A percentile compares a stretch with the other conserved stretches of the same genome.
phyloP scores from a whole-genome alignment of 805 yeast genomes.

The Monosporozyma siamensis region DNA sequence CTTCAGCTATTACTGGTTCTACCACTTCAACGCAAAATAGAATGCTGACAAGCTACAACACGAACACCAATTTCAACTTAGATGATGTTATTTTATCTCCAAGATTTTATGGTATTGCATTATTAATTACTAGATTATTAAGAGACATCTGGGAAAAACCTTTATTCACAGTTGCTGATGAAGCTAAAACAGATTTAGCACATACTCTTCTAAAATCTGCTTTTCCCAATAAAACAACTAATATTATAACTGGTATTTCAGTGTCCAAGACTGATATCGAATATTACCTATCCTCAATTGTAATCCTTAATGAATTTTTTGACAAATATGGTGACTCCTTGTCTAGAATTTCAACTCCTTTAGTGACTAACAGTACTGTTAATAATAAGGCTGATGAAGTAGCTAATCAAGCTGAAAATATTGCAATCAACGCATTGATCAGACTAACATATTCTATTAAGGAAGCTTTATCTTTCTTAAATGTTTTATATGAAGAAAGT shows the following conservation, averaged over 20 bases:
- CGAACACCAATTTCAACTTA: slow-evolving; percentile 29
- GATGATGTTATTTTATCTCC: slow-evolving; percentile 85
- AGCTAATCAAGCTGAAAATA: slow-evolving; percentile 80
- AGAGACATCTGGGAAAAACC: slow-evolving; percentile 70
- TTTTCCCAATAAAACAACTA: slow-evolving; percentile 6
- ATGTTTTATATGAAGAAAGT: slow-evolving; percentile 70
- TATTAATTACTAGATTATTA: slow-evolving; percentile 68
- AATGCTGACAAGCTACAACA: background rate
- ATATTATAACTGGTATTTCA: slow-evolving; percentile 19
- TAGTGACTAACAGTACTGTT: slow-evolving; percentile 43
- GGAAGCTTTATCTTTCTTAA: slow-evolving; percentile 83
- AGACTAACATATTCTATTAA: slow-evolving; percentile 69
- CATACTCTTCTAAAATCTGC: slow-evolving; percentile 4
- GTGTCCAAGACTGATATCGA: slow-evolving; percentile 42
- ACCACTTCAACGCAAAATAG: slow-evolving; percentile 10
- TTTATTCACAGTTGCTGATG: slow-evolving; percentile 41
- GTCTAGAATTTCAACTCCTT: slow-evolving; percentile 24
- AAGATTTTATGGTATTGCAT: slow-evolving; percentile 78
- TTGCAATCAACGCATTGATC: slow-evolving; percentile 71
- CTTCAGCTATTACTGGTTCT: too few relatives aligned
- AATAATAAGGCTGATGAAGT: slow-evolving; percentile 42
- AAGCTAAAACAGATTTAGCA: slow-evolving; percentile 8
- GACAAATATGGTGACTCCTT: slow-evolving; percentile 47
- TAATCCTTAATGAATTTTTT: slow-evolving; percentile 62
- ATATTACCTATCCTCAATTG: slow-evolving; percentile 59